Conservation (phyloP, 2,329 filamentous ascomycete species). For the Trichophyton rubrum region DNA sequence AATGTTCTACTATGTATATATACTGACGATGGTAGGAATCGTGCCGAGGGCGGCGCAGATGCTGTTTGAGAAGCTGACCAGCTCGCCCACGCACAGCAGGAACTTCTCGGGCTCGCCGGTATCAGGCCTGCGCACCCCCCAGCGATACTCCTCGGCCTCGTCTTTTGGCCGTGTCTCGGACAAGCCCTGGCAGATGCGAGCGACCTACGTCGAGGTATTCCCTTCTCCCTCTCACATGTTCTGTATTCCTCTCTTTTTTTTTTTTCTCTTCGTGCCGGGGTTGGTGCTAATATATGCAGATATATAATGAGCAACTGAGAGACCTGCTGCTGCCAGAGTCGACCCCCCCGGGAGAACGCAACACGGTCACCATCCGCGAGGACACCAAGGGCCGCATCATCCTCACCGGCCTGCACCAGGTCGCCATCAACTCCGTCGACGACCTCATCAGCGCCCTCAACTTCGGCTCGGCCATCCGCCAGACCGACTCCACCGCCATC, state of each 20-base stretch:
- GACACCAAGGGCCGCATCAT: conserved; percentile 91
- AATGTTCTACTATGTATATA: not conserved
- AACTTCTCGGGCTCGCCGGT: conserved; percentile 40
- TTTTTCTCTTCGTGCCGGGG: not conserved
- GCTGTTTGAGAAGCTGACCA: conserved; percentile 60
- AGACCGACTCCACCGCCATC: conserved; percentile 93
- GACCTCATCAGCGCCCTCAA: conserved; percentile 81
- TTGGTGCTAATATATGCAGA: conserved; percentile 39
- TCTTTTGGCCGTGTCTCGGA: conserved; percentile 42
- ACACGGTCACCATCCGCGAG: conserved; percentile 79
- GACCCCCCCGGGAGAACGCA: conserved; percentile 56
- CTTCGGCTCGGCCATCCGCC: conserved; percentile 84
- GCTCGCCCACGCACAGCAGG: conserved; percentile 37
- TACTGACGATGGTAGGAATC: conserved; percentile 51
- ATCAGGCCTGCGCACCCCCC: conserved; percentile 67
- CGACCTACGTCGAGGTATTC: conserved; percentile 66
- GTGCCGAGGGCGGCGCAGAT: conserved; percentile 78
- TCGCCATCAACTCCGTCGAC: conserved; percentile 81
- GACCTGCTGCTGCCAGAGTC: conserved; percentile 75
- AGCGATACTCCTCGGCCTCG: conserved; percentile 52
- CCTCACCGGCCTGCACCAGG: conserved; percentile 75
- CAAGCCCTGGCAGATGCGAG: conserved; percentile 80
- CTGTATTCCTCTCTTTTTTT: conserved; percentile 5
- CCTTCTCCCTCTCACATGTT: conserved; percentile 1
- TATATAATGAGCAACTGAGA: conserved; percentile 92